These are phyloP conservation scores for Stevia rebaudiana DNA, from an alignment of 140 eudicot genomes.

Conservation along the genomic window DNA sequence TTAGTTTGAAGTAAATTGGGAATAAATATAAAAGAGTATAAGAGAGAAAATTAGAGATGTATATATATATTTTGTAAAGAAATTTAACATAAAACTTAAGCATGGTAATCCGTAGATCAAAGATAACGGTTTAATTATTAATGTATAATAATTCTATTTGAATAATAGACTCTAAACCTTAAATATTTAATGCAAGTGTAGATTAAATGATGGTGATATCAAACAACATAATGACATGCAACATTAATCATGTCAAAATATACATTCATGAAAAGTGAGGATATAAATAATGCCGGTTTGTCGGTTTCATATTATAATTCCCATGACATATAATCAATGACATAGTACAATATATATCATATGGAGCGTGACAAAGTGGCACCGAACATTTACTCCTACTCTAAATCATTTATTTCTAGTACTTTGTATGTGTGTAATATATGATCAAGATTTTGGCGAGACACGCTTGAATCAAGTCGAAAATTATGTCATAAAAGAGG, in stretches of 20 bases:
- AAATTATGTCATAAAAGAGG: background rate
- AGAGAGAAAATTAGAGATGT: too few species aligned
- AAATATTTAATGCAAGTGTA: background rate
- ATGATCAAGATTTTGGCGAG: background rate
- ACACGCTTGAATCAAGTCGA: background rate
- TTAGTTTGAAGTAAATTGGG: too few species aligned
- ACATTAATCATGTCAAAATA: constrained; percentile 18
- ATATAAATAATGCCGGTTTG: constrained; percentile 16
- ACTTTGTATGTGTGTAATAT: constrained; percentile 7
- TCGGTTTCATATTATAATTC: constrained; percentile 25
- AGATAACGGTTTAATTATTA: too few species aligned
- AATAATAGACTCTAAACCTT: constrained; percentile 13
- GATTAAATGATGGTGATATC: background rate
- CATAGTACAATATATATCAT: constrained; percentile 25
- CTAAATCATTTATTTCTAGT: constrained; percentile 29
- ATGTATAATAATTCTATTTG: too few species aligned
- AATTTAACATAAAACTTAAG: too few species aligned
- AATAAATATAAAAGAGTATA: too few species aligned
- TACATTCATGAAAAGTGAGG: constrained; percentile 7
- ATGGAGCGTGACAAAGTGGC: constrained; percentile 25
- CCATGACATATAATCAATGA: constrained; percentile 33
- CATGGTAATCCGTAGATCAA: too few species aligned
- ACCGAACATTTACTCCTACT: constrained; percentile 30
- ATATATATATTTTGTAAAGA: too few species aligned
- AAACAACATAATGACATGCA: constrained; percentile 22